phyloP scores from a whole-genome alignment of 2,329 filamentous ascomycete species.

The Eurotiales sp. region DNA sequence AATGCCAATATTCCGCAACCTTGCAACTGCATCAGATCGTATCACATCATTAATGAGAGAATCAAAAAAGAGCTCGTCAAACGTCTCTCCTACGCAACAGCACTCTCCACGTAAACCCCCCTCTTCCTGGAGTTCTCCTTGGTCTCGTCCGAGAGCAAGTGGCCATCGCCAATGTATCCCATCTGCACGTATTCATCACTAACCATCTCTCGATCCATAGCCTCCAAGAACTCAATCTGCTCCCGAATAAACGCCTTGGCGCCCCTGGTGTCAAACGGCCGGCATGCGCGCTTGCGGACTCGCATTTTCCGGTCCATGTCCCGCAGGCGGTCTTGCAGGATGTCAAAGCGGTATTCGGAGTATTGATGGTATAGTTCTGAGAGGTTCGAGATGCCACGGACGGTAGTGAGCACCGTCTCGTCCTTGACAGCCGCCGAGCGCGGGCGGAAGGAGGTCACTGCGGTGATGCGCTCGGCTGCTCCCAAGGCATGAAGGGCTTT shows the following conservation, averaged over 20 bases:
- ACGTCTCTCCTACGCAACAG: conserved; percentile 3
- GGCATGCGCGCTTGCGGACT: conserved; percentile 29
- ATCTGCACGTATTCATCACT: conserved; percentile 36
- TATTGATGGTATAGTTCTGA: conserved; percentile 60
- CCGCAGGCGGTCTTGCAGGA: conserved; percentile 55
- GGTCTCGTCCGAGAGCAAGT: conserved; percentile 36
- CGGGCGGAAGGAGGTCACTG: conserved; percentile 64
- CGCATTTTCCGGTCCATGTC: conserved; percentile 22
- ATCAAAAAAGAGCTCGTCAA: conserved; percentile 1
- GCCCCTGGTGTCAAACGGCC: conserved; percentile 28
- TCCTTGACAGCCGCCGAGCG: conserved; percentile 53
- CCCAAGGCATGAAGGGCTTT: conserved; percentile 58
- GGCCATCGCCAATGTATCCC: conserved; percentile 33
- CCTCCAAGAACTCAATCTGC: conserved; percentile 30
- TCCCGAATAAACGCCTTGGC: conserved; percentile 26
- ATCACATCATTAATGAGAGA: neutral
- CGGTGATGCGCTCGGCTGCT: conserved; percentile 59
- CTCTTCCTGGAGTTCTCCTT: conserved; percentile 26
- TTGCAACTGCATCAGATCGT: neutral
- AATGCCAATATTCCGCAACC: neutral
- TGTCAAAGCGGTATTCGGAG: conserved; percentile 59
- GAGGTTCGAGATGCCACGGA: conserved; percentile 57
- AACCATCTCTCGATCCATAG: conserved; percentile 41
- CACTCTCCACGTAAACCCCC: conserved; percentile 6
- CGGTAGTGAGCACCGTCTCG: conserved; percentile 58